These are phyloP conservation scores for Cercospora citrullina DNA, from an alignment of 2,329 filamentous ascomycete species.

Conservation along the genomic window DNA sequence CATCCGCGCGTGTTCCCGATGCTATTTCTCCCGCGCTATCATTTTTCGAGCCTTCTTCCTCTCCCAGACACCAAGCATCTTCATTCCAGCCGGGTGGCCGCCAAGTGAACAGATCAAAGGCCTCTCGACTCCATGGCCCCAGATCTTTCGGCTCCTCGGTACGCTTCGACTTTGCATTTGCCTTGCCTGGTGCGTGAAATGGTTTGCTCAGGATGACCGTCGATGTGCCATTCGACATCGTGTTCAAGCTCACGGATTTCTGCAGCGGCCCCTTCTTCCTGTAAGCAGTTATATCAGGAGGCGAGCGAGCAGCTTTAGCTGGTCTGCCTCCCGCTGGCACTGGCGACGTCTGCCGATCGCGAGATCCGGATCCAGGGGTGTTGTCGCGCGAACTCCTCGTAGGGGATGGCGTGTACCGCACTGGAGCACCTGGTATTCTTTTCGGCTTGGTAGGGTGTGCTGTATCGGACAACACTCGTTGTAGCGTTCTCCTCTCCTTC, in stretches of 20 bases:
- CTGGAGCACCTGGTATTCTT: conserved; percentile 33
- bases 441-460: conserved; percentile 14
- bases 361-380: conserved; percentile 11
- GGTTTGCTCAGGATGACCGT: conserved; percentile 34
- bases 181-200: conserved; percentile 34
- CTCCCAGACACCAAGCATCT: conserved; percentile 33
- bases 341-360: neutral
- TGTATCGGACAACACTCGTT: conserved; percentile 26
- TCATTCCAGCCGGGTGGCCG: conserved; percentile 51
- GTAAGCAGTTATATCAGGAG: neutral
- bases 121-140: conserved; percentile 69
- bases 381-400: conserved; percentile 23
- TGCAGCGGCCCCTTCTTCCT: conserved; percentile 26
- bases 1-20: neutral
- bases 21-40: neutral
- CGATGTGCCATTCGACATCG: conserved; percentile 30
- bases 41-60: neutral
- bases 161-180: conserved; percentile 19
- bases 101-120: conserved; percentile 65
- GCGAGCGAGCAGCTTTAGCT: conserved; percentile 7
- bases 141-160: conserved; percentile 49
- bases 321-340: neutral
- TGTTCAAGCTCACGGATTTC: conserved; percentile 32
- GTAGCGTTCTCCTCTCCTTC: conserved; percentile 21
- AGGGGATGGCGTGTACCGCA: conserved; percentile 33